Evolutionary conservation across 352 stramenopile genomes (phyloP), one percentile per base, ranked within the genome.

Genomic region (Globisporangium mamillatum): DNA sequence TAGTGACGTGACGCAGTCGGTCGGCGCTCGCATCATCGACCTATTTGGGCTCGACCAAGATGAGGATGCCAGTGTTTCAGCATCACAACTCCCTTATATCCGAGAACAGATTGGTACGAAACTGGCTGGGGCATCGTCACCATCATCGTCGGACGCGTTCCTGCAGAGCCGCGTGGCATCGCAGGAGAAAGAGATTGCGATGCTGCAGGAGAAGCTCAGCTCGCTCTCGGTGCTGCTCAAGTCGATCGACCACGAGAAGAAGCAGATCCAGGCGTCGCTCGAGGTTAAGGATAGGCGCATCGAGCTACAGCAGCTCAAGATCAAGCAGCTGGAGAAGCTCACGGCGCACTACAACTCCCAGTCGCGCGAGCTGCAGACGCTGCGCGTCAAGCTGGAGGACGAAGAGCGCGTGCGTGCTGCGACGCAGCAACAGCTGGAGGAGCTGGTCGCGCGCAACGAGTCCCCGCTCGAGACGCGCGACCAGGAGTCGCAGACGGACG

Each of bases 201-300:
- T 90, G 79, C 74, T 94, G 1, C 82, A 83, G 67, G 79, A 90
- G 36, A 94, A 94, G 50, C 62, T 93, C 22, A 74, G 75, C 1
- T 86, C 84, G 0, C 69, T 92, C 44, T 89, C 85, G 4, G 77
- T 92, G 52, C 68, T 88, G 29, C 57, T 92, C 1, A 89, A 89
- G 65, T 65, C 82, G n/a, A 75, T 75, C 1, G 82, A 89, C 2
- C 81, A 92, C 44, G 85, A 94, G 53, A 90, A 88, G n/a, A 69
- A 72, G 12, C 76, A 85, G 46, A 56, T 92, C 2, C 56, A 66
- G 2, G 73, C 76, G n/a, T 78, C 82, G 0, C 56, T 94, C 1
- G 85, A 92, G 61, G 77, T 92, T 3, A 94, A 93, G 66, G 82
- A 94, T 50, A 86, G 80, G 41, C 85, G 87, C 7, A 91, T 93